Evolutionary conservation across 345 rosid genomes (phyloP), one percentile per base, ranked within the genome.

Genomic region (Ricinus communis): DNA sequence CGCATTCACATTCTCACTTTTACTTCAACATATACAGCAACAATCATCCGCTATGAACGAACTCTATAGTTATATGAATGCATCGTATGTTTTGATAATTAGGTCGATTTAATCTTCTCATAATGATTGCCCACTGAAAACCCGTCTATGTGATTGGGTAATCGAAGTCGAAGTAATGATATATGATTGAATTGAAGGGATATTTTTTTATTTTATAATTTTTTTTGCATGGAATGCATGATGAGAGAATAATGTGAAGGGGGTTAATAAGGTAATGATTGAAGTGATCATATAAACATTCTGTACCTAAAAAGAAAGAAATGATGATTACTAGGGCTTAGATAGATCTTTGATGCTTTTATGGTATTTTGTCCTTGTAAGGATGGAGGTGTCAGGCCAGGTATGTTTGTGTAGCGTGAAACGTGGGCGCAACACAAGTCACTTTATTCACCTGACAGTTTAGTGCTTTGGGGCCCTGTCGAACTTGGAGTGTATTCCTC

Each of bases 371-470:
- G 18, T 67, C 64, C 58, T 47, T 50, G n/a, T 58, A 47, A 8
- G 63, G 49, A 72, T 54, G 64, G 67, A 45, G 27, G 18, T 53
- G 72, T 45, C 67, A 74, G 66, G 38, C 22, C 55, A 70, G 38
- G 38, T 33, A 33, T 58, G 22, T 30, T 1, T 28, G 40, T 51
- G 70, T 54, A 69, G 45, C 76, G 51, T 40, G 71, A 66, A 54
- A 76, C 71, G 50, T 67, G 62, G 65, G 68, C 58, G 24, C 52
- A 43, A 69, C 5, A 30, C 14, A 51, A 45, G 10, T 10, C 64
- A 47, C 64, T 73, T 57, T 74, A 59, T 59, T 74, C 77, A 40
- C 67, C 61, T 59, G 33, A 50, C 62, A 27, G 46, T 43, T 40
- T 31, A n/a, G 47, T 28, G 59, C 76, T 19, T 19, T 55, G 76